Base-by-base conservation (phyloP, 73 alveolate species). In the Paramecium biaurelia region DNA sequence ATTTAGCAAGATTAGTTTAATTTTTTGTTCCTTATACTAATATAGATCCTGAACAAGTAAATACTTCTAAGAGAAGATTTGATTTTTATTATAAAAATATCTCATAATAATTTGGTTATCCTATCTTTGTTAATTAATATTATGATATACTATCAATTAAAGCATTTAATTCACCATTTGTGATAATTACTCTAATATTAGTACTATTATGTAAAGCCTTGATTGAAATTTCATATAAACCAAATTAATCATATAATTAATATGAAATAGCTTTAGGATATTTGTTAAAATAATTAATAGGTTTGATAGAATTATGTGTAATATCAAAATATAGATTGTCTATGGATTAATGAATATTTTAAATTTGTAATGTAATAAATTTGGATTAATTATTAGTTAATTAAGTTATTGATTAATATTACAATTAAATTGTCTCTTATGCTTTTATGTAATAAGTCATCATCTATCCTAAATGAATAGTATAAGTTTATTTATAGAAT, bases 81-180 rank as follows among this genome's bases (percentile, higher is more conserved):
- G 90, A 43, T 23, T 43, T 45, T 79, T 20, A 32, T 47, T 79
- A 14, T 24, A 79, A 3, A 24, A 41, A 79, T 2, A 79, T 14
- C 23, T 79, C 90, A 43, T 43, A 79, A 47, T 41, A 43, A 45
- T 79, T 38, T 12, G 56, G 58, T 72, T 72, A 35, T 72, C 86
- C 86, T 35, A 72, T 37, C 35, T 72, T 15, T 5, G 59, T 18
- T 9, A 72, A 14, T 35, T 72, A 35, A 37, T 72, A 72, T 35
- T 35, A 18, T 35, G 86, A 32, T 14, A 72, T 18, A 34, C 21
- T 18, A 72, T 72, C 86, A 12, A 20, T 32, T 38, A 72, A 72
- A 37, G 58, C 58, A 72, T 32, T 63, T 20, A 63, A 30, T 63
- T 63, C 84, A 1, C 84, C 84, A 63, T 63, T 63, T 11, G 84